Evolutionary conservation across 106 monocot species (phyloP), one percentile per base, ranked within the genome.

Genomic region (Phalaenopsis aphrodite): DNA sequence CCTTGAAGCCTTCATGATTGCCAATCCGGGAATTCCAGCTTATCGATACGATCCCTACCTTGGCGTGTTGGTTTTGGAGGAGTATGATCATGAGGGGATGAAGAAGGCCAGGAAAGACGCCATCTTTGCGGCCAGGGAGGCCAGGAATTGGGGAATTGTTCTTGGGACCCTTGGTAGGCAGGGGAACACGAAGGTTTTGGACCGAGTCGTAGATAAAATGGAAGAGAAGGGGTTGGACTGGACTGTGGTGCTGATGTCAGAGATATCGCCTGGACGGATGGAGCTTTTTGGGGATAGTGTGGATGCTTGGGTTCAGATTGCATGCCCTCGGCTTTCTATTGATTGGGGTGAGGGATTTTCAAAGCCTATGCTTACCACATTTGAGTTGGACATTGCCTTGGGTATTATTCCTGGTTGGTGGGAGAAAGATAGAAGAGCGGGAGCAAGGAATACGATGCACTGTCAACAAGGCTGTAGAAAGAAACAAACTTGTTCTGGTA

Each of bases 231-330:
- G 79, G 14, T 16, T 99, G 85, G 93, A 95, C 5, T 91, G 85
- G 30, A 93, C 95, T 2, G 88, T 99, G 49, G 95, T 99, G 52
- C 76, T 99, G 75, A 91, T 99, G 92, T 99, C 99, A 3, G 99
- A 99, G 91, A 67, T 99, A 17, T 93, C 95, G 0, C 99, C 95
- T 4, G 79, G 87, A 38, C 91, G 99, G 84, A 89, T 99, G 0
- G 82, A 79, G 49, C 80, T 99, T 42, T 95, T 99, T 79, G 89
- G 83, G 49, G 99, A 99, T 73, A 89, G 91, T 0, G 86, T 99
- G 17, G 94, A 99, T 86, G 99, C 99, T 7, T 99, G 99, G 99
- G 99, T 99, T 78, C 95, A 99, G 81, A 95, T 99, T 79, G 99
- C 99, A 1, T 99, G 99, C 79, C 99, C 99, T 5, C 69, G 99